Evolutionary conservation across 1,139 yeast genomes (phyloP), one percentile per base, ranked within the genome.

Genomic region (Candida freyschussii): DNA sequence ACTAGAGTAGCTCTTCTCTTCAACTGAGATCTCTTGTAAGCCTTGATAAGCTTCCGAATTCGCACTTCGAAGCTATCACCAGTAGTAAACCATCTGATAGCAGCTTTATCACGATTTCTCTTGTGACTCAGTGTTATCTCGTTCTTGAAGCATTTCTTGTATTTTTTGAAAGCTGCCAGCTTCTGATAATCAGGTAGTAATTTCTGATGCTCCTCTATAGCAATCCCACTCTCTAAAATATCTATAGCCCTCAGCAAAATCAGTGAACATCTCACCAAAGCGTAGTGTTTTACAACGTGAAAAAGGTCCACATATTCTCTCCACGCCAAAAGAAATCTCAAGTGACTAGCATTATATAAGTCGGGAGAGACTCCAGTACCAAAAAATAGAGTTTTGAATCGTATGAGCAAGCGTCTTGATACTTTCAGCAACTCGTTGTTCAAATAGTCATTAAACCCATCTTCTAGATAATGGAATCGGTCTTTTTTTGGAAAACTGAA

Each of bases 201-300:
- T 13, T 36, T 39, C 10, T 13, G 7, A 16, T 29, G 35, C 30
- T 35, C 37, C 13, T 43, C 39, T 7, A 43, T 20, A 4, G 45
- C 45, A 23, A 34, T 23, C 2, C 36, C 44, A 30, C 44, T 37
- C 15, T 43, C 32, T 10, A 34, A 25, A 4, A 32, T 20, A 19
- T 43, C 48, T 10, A 36, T 14, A 1, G 38, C 45, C 16, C 27
- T 39, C 14, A 33, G 18, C 11, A 43, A 20, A 13, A 43, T 20
- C 24, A 44, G 14, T 7, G 37, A 22, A n/a, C 41, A 36, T 16
- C 47, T 21, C 2, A 33, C 24, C 4, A 38, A n/a, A 22, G 23
- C 31, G 8, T 18, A 8, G 10, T 27, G 27, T 17, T 34, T 33
- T 16, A 33, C 22, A n/a, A 43, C 21, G 21, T 36, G 23, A 25